phyloP scores from a whole-genome alignment of 2,329 filamentous ascomycete species.

The Pyrenochaeta sp. region DNA sequence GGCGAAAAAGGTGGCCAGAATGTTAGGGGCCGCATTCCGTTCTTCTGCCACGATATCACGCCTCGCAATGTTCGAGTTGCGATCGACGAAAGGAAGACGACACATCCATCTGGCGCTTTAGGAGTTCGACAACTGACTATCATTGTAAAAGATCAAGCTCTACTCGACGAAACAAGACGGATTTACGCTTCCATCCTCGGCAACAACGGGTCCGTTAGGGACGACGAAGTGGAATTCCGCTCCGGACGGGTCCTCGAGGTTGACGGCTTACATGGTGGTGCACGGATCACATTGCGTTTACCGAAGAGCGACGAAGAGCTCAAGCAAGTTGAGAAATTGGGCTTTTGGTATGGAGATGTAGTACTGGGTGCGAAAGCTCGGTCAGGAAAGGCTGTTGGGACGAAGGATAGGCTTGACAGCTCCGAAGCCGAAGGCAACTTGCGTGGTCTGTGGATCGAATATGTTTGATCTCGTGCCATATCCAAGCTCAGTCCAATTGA shows the following conservation, averaged over 20 bases:
- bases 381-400: conserved; percentile 13
- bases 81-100: conserved; percentile 45
- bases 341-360: conserved; percentile 40
- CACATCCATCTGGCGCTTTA: conserved; percentile 61
- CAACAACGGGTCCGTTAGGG: conserved; percentile 1
- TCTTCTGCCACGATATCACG: conserved; percentile 69
- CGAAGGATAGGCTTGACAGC: conserved; percentile 21
- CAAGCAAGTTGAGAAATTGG: conserved; percentile 16
- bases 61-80: conserved; percentile 65
- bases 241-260: conserved; percentile 25
- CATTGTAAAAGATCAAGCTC: conserved; percentile 25
- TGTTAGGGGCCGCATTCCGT: conserved; percentile 63
- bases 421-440: conserved; percentile 19
- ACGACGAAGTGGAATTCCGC: conserved; percentile 21
- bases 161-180: conserved; percentile 21
- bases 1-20: conserved; percentile 46
- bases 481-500: background rate
- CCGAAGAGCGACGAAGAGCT: conserved; percentile 28
- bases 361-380: conserved; percentile 26
- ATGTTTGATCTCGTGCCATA: conserved; percentile 14
- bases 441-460: conserved; percentile 37
- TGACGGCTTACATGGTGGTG: conserved; percentile 18
- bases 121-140: conserved; percentile 52
- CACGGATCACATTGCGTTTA: conserved; percentile 30
- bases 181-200: conserved; percentile 29